These are phyloP conservation scores for Fusarium sp. DNA, from an alignment of 2,329 filamentous ascomycete genomes.

Conservation along the genomic window DNA sequence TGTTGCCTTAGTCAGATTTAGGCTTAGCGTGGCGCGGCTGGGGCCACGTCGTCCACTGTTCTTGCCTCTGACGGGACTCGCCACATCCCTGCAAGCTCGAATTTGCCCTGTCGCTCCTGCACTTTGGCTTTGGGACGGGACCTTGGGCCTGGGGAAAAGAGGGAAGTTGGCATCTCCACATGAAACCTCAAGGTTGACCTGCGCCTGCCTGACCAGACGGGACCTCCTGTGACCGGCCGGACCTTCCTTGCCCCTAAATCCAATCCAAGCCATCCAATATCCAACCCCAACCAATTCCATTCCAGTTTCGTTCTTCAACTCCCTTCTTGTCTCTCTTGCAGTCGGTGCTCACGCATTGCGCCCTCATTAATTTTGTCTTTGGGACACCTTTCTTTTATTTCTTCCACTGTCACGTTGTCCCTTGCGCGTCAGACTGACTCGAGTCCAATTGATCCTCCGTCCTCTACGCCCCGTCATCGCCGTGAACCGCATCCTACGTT, in stretches of 20 bases:
- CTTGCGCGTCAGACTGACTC: slow-evolving; percentile 15
- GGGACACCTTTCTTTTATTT: slow-evolving; percentile 3
- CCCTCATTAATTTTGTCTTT: background rate
- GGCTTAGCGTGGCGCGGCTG: slow-evolving; percentile 29
- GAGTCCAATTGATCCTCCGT: background rate
- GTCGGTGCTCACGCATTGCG: slow-evolving; percentile 5
- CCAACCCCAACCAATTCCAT: slow-evolving; percentile 30
- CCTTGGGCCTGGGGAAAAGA: slow-evolving; percentile 11
- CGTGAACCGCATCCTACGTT: slow-evolving; percentile 36
- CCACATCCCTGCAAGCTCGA: slow-evolving; percentile 24
- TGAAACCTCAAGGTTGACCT: background rate
- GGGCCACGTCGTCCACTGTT: slow-evolving; percentile 37
- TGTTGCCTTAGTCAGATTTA: slow-evolving; percentile 1
- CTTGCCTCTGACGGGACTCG: background rate
- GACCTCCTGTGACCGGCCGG: slow-evolving; percentile 23
- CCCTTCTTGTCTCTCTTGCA: slow-evolving; percentile 28
- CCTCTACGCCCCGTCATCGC: slow-evolving; percentile 4
- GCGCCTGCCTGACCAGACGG: background rate
- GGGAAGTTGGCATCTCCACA: slow-evolving; percentile 7
- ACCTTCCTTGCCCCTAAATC: slow-evolving; percentile 36
- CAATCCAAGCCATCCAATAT: slow-evolving; percentile 38
- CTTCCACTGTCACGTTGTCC: background rate
- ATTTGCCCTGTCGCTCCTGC: slow-evolving; percentile 1
- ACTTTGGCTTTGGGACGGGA: background rate
- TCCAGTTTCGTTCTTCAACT: slow-evolving; percentile 28